phyloP scores from a whole-genome alignment of 176 grass and related monocot genomes.

The Avena eriantha region DNA sequence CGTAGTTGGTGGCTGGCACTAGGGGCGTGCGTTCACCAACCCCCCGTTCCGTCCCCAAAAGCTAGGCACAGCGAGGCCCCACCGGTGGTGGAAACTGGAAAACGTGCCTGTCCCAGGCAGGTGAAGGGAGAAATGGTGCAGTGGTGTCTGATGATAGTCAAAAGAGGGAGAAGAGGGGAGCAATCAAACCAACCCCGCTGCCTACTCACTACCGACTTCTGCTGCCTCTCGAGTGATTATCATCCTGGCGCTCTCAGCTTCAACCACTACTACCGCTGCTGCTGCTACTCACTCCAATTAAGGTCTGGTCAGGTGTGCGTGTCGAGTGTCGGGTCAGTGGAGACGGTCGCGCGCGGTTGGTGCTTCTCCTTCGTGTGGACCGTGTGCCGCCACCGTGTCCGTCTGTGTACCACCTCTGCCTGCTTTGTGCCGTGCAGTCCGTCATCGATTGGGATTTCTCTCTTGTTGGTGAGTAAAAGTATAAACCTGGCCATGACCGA shows the following conservation, averaged over 20 bases:
- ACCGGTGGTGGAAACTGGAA: neutral
- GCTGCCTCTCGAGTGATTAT: neutral
- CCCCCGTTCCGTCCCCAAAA: neutral
- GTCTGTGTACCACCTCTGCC: neutral
- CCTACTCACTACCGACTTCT: neutral
- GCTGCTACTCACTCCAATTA: neutral
- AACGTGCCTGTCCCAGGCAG: neutral
- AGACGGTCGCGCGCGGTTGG: neutral
- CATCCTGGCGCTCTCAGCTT: neutral
- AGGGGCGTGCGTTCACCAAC: slow-evolving; percentile 44
- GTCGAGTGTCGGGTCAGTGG: neutral
- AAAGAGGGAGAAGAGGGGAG: neutral
- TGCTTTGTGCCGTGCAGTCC: neutral
- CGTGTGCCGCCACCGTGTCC: neutral
- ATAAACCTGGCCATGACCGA: neutral
- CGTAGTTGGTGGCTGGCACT: slow-evolving; percentile 7
- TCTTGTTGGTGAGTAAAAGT: neutral
- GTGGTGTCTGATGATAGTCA: neutral
- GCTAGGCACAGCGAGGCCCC: slow-evolving; percentile 6
- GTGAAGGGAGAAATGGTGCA: neutral
- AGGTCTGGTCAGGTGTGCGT: neutral
- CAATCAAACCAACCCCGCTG: slow-evolving; percentile 37
- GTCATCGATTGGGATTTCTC: neutral
- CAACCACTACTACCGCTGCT: neutral
- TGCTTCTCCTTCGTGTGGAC: neutral